These are phyloP conservation scores for Lepidium aucheri DNA, from an alignment of 345 rosid species.

Conservation along the genomic window DNA sequence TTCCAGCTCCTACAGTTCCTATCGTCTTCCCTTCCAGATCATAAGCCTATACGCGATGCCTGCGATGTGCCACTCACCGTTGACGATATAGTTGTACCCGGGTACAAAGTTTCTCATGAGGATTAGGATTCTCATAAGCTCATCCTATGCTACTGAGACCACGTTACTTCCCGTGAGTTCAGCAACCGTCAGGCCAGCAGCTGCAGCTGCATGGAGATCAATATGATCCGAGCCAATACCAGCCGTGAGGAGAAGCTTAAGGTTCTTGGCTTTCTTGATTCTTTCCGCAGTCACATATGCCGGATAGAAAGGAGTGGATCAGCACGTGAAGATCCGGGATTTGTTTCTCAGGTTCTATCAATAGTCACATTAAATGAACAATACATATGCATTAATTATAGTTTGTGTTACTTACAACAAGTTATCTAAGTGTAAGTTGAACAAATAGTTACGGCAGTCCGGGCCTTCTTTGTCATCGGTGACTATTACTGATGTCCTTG, in stretches of 20 bases:
- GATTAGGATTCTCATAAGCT: constrained; percentile 89
- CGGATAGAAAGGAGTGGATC: constrained; percentile 91
- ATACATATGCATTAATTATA: too few relatives aligned
- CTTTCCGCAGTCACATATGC: constrained; percentile 86
- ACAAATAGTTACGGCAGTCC: constrained; percentile 55
- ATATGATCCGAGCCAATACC: constrained; percentile 95
- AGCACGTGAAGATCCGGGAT: constrained; percentile 81
- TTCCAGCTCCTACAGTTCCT: constrained; percentile 86
- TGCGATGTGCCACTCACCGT: constrained; percentile 89
- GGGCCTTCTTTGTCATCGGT: constrained; percentile 95
- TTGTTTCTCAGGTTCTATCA: constrained; percentile 70
- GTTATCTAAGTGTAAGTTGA: too few relatives aligned
- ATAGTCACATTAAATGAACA: neutral
- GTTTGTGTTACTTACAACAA: too few relatives aligned
- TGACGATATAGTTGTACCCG: constrained; percentile 69
- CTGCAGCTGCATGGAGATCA: constrained; percentile 81
- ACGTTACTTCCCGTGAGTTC: constrained; percentile 92
- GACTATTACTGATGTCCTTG: constrained; percentile 81
- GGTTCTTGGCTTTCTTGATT: constrained; percentile 83
- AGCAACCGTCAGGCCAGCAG: constrained; percentile 82
- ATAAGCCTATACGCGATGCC: constrained; percentile 69
- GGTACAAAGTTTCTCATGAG: constrained; percentile 82
- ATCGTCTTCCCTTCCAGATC: constrained; percentile 95
- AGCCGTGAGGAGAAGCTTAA: constrained; percentile 84
- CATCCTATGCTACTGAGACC: constrained; percentile 92